Conservation (phyloP, 139 green algal genomes). For the Chlamydomonas sp. region DNA sequence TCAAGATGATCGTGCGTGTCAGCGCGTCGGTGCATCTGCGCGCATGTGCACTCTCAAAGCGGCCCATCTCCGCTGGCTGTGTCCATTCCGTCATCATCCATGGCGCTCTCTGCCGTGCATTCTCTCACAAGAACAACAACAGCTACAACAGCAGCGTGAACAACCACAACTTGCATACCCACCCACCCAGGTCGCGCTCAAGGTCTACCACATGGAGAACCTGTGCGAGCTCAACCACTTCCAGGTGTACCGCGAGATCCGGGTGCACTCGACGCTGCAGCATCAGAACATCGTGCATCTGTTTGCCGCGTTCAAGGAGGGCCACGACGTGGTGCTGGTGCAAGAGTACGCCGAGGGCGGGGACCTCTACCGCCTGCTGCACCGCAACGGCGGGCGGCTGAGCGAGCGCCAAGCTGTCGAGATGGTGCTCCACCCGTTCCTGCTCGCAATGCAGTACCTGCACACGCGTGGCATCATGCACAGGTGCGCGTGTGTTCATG, state of each 20-base stretch:
- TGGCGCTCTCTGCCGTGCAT: no score
- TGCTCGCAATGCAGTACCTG: constrained; percentile 50
- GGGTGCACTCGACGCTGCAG: constrained; percentile 42
- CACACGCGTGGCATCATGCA: constrained; percentile 40
- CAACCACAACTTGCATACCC: no score
- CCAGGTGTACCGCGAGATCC: constrained; percentile 46
- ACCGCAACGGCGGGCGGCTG: constrained; percentile 48
- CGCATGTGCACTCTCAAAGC: no score
- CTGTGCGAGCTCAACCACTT: constrained; percentile 51
- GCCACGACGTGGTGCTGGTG: constrained; percentile 47
- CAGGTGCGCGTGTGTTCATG: no score
- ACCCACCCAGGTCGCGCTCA: constrained; percentile 40
- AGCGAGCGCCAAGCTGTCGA: constrained; percentile 49
- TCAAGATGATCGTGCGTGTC: no score
- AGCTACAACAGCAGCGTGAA: no score
- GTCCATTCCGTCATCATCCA: no score
- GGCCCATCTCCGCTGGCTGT: no score
- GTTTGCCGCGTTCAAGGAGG: constrained; percentile 46
- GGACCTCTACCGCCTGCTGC: constrained; percentile 51
- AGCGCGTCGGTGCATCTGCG: no score
- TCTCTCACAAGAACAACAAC: no score
- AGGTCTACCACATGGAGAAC: constrained; percentile 48
- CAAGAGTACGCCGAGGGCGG: constrained; percentile 56
- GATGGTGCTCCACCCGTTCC: constrained; percentile 58
- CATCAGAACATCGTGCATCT: constrained; percentile 56